These are phyloP conservation scores for Solanum etuberosum DNA, from an alignment of 257 asterid genomes.

Conservation along the genomic window DNA sequence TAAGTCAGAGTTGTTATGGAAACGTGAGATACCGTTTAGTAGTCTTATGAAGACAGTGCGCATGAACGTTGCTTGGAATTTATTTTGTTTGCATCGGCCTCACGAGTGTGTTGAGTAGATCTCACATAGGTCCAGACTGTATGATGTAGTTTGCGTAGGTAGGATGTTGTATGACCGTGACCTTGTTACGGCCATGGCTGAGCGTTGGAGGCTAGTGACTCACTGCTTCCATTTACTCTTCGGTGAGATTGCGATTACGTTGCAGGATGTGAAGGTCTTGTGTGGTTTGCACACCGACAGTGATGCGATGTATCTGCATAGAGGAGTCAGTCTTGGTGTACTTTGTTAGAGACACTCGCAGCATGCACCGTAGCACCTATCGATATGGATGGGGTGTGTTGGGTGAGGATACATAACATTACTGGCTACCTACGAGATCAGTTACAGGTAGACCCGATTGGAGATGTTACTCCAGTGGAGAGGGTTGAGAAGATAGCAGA, in stretches of 20 bases:
- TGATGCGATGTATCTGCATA: neutral
- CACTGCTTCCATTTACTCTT: neutral
- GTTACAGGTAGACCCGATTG: neutral
- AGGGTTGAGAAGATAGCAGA: neutral
- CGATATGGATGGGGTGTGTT: neutral
- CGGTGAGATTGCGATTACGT: neutral
- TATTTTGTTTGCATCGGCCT: neutral
- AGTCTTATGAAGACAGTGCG: neutral
- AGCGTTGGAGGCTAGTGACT: neutral
- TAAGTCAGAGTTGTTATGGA: neutral
- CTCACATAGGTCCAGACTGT: neutral
- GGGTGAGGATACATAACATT: neutral
- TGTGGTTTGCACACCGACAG: neutral
- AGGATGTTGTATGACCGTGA: neutral
- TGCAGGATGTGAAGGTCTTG: neutral
- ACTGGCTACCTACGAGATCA: too few relatives aligned
- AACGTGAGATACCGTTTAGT: neutral
- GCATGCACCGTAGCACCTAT: neutral
- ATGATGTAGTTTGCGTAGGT: neutral
- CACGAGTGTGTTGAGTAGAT: neutral
- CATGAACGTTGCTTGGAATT: neutral
- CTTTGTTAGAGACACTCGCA: neutral
- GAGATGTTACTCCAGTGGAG: neutral
- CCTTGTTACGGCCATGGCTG: neutral
- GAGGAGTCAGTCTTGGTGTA: neutral